Percentiles rank a stretch among this genome's conserved stretches.
phyloP scores from a whole-genome alignment of 352 stramenopile species.

The Pythium aphanidermatum region DNA sequence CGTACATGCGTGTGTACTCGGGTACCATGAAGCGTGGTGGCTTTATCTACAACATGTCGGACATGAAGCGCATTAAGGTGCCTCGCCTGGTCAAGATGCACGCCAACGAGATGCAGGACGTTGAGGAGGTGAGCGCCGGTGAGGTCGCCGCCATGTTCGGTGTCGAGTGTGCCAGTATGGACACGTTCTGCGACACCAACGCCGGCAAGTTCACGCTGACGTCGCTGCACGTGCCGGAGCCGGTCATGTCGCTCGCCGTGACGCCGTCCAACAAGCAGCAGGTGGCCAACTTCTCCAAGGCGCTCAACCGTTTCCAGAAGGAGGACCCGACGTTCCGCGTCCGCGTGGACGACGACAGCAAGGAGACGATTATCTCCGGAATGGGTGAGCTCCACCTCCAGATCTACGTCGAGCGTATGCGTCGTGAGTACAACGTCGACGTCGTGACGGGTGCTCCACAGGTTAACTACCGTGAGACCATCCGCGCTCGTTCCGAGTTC shows the following conservation, averaged over 20 bases:
- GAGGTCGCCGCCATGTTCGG: constrained; percentile 99
- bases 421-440: constrained; percentile 97
- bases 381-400: constrained; percentile 99
- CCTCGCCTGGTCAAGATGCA: constrained; percentile 99
- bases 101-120: constrained; percentile 99
- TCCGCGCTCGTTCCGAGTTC: constrained; percentile 91
- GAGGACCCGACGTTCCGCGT: constrained; percentile 98
- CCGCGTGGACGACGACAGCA: constrained; percentile 94
- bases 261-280: constrained; percentile 94
- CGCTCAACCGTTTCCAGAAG: constrained; percentile 94
- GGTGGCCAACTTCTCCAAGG: constrained; percentile 95
- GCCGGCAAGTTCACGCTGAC: constrained; percentile 91
- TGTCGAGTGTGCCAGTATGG: constrained; percentile 98
- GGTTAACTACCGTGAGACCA: constrained; percentile 99
- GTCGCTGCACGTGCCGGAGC: constrained; percentile 97
- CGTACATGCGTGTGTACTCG: constrained; percentile 95
- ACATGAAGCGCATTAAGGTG: constrained; percentile 94
- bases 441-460: constrained; percentile 88
- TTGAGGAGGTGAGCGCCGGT: constrained; percentile 91
- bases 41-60: constrained; percentile 87
- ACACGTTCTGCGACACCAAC: constrained; percentile 94
- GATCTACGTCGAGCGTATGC: constrained; percentile 99
- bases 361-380: constrained; percentile 98
- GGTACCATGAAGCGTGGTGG: constrained; percentile 79
- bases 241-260: constrained; percentile 97